These are phyloP conservation scores for Aspergillus niger DNA, from an alignment of 2,329 filamentous ascomycete genomes.

Conservation along the genomic window DNA sequence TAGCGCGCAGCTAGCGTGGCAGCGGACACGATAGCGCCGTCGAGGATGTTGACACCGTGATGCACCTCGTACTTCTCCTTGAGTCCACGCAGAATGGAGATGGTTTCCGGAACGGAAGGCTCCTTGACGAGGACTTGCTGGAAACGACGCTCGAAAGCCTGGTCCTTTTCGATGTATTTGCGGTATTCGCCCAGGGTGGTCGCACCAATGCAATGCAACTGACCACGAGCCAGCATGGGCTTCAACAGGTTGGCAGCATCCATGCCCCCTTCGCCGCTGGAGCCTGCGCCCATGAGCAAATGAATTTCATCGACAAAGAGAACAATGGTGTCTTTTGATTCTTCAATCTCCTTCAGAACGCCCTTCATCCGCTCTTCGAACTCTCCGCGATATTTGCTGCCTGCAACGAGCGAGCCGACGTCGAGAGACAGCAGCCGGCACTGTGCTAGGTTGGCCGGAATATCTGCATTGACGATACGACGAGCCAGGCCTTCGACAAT, in stretches of 20 bases:
- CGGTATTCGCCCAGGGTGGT: constrained; percentile 94
- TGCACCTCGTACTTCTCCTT: constrained; percentile 99
- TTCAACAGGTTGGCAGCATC: constrained; percentile 97
- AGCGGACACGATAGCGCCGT: constrained; percentile 86
- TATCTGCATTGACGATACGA: constrained; percentile 93
- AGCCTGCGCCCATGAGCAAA: constrained; percentile 94
- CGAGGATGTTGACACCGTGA: constrained; percentile 94
- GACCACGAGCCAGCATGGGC: constrained; percentile 94
- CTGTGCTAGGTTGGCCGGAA: constrained; percentile 89
- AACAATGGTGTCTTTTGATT: constrained; percentile 94
- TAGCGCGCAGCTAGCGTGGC: constrained; percentile 93
- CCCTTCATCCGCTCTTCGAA: constrained; percentile 99
- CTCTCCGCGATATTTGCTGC: constrained; percentile 97
- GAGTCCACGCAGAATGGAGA: constrained; percentile 96
- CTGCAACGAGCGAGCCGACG: constrained; percentile 90
- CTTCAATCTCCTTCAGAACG: constrained; percentile 92
- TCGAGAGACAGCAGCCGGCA: constrained; percentile 95
- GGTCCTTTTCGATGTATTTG: constrained; percentile 99
- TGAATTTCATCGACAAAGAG: constrained; percentile 99
- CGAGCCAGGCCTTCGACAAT: constrained; percentile 95
- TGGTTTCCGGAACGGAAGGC: constrained; percentile 81
- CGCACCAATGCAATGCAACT: constrained; percentile 96
- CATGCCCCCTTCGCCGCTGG: constrained; percentile 95
- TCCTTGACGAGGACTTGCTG: constrained; percentile 98
- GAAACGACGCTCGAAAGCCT: constrained; percentile 96